Conservation (phyloP, 331 rosid species). For the Malus hybrid region DNA sequence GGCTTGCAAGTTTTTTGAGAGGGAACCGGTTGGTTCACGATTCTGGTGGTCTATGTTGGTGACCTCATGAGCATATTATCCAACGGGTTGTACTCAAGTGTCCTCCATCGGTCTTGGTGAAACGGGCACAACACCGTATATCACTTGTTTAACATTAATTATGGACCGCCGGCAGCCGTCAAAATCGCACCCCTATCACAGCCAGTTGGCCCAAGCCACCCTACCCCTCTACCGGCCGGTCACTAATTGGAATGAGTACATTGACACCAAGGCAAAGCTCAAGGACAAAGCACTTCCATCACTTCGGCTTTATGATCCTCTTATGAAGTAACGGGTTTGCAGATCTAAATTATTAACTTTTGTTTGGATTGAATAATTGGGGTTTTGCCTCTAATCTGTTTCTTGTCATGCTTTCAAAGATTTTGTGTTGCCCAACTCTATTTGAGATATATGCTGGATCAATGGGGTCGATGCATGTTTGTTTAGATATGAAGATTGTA, state of each 20-base stretch:
- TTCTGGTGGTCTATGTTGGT: not conserved
- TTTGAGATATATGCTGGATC: not conserved
- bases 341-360: not conserved
- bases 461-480: not conserved
- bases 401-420: not conserved
- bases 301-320: slow-evolving; percentile 36
- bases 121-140: slow-evolving; percentile 43
- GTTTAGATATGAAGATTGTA: not conserved
- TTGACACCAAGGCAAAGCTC: slow-evolving; percentile 64
- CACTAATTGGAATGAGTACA: slow-evolving; percentile 70
- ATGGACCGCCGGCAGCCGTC: slow-evolving; percentile 45
- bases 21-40: not conserved
- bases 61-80: slow-evolving; percentile 38
- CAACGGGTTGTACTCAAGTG: slow-evolving; percentile 57
- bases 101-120: slow-evolving; percentile 66
- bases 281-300: slow-evolving; percentile 62
- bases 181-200: slow-evolving; percentile 52
- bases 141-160: slow-evolving; percentile 46
- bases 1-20: slow-evolving; percentile 6
- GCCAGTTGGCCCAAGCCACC: slow-evolving; percentile 49
- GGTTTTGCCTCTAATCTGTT: not conserved
- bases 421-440: not conserved
- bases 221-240: slow-evolving; percentile 52
- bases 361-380: not conserved
- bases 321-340: not conserved